These are phyloP conservation scores for Dimargaris xerosporica DNA, from an alignment of 192 early-diverging fungal genomes.

Conservation along the genomic window DNA sequence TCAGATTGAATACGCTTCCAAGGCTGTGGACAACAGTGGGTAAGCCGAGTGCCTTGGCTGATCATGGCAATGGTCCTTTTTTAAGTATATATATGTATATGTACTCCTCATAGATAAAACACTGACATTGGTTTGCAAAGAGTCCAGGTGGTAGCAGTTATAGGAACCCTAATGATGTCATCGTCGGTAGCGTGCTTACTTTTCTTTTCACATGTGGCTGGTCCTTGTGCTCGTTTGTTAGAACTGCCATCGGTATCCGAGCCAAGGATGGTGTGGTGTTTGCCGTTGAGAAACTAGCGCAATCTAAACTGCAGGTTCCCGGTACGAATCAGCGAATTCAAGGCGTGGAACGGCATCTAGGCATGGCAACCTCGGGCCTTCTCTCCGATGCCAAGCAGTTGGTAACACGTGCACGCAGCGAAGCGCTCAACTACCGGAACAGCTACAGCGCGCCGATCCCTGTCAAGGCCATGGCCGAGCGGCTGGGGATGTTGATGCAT, in stretches of 20 bases:
- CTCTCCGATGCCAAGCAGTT: constrained; percentile 84
- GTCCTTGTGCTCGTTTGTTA: constrained; percentile 19
- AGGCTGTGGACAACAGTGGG: constrained; percentile 98
- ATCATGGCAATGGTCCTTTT: no score
- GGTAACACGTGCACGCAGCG: constrained; percentile 77
- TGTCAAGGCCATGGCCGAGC: constrained; percentile 81
- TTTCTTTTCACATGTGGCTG: neutral
- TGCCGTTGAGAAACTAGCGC: constrained; percentile 89
- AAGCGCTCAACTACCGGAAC: constrained; percentile 77
- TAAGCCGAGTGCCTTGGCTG: no score
- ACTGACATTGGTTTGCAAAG: neutral
- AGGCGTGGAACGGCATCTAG: constrained; percentile 83
- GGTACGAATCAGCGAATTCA: constrained; percentile 85
- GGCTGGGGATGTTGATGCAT: constrained; percentile 82
- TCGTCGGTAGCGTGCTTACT: neutral
- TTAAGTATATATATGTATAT: neutral
- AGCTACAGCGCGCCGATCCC: constrained; percentile 70
- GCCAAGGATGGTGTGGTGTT: constrained; percentile 92
- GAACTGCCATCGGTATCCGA: constrained; percentile 86
- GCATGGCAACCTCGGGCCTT: constrained; percentile 78
- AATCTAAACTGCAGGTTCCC: constrained; percentile 86
- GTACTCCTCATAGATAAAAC: neutral
- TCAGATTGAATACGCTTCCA: constrained; percentile 96
- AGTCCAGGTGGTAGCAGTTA: neutral
- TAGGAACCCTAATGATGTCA: neutral